phyloP scores from a whole-genome alignment of 2,329 filamentous ascomycete species.

The Calonectria pauciramosa region DNA sequence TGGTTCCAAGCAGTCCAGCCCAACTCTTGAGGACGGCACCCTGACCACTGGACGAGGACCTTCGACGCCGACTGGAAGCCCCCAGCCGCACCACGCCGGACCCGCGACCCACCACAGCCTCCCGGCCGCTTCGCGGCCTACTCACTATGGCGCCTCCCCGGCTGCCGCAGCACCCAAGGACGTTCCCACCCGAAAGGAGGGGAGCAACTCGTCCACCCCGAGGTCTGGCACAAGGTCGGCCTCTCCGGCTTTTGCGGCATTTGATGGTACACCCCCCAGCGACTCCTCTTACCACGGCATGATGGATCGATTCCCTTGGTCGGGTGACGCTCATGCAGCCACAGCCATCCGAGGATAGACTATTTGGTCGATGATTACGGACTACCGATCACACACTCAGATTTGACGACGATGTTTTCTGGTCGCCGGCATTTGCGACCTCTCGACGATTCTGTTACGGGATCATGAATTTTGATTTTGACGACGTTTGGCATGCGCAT shows the following conservation, averaged over 20 bases:
- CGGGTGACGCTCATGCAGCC: constrained; percentile 62
- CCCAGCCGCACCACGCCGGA: constrained; percentile 48
- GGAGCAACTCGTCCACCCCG: constrained; percentile 46
- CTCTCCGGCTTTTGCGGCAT: constrained; percentile 60
- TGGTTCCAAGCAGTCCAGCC: constrained; percentile 70
- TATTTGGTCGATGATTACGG: constrained; percentile 33
- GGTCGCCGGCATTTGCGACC: background rate
- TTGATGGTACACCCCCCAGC: constrained; percentile 61
- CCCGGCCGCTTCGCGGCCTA: constrained; percentile 37
- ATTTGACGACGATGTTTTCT: constrained; percentile 14
- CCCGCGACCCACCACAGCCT: constrained; percentile 61
- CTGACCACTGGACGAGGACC: constrained; percentile 53
- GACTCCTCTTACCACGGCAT: constrained; percentile 55
- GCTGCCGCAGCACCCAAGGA: constrained; percentile 44
- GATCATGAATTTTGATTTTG: constrained; percentile 16
- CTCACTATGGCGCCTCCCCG: constrained; percentile 35
- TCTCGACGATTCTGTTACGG: constrained; percentile 2
- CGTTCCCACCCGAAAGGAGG: constrained; percentile 38
- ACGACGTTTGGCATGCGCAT: constrained; percentile 10
- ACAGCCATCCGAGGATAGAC: constrained; percentile 62
- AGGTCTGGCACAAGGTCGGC: constrained; percentile 56
- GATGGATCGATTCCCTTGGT: constrained; percentile 62
- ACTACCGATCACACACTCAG: constrained; percentile 28
- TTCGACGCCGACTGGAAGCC: constrained; percentile 31
- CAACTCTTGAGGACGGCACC: constrained; percentile 64